A percentile compares a stretch with the other conserved stretches of the same genome.
phyloP scores from a whole-genome alignment of 257 asterid species.

The Vinca minor region DNA sequence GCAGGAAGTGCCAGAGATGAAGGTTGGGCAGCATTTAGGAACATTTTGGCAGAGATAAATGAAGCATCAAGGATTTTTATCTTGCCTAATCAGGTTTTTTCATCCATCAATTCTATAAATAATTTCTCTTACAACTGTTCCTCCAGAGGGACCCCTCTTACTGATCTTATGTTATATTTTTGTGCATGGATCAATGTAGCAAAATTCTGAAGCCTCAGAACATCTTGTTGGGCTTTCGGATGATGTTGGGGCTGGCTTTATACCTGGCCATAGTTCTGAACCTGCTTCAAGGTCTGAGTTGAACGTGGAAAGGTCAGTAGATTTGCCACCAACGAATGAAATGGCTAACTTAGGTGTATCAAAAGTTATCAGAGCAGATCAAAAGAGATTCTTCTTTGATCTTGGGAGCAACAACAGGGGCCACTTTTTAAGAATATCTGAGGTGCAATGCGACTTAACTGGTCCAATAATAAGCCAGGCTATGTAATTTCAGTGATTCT shows the following conservation, averaged over 20 bases:
- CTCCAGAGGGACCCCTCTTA: slow-evolving; percentile 15
- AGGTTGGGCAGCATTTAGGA: slow-evolving; percentile 94
- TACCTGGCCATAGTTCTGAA: slow-evolving; percentile 80
- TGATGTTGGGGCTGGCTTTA: slow-evolving; percentile 97
- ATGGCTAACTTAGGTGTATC: slow-evolving; percentile 56
- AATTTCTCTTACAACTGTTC: slow-evolving; percentile 5
- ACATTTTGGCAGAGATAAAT: slow-evolving; percentile 77
- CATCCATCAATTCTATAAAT: neutral
- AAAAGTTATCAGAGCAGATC: slow-evolving; percentile 91
- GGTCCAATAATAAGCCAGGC: neutral
- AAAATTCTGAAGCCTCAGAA: slow-evolving; percentile 64
- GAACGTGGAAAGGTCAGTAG: slow-evolving; percentile 55
- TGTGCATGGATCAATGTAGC: slow-evolving; percentile 30
- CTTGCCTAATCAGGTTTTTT: slow-evolving; percentile 59
- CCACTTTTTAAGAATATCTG: slow-evolving; percentile 85
- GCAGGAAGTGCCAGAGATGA: slow-evolving; percentile 89
- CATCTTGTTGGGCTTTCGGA: slow-evolving; percentile 83
- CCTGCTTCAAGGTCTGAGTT: slow-evolving; percentile 53
- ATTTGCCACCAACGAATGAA: slow-evolving; percentile 67
- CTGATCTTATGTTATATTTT: slow-evolving; percentile 22
- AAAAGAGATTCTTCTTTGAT: slow-evolving; percentile 93
- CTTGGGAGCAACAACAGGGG: slow-evolving; percentile 96
- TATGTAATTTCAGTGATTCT: neutral
- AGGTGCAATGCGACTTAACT: slow-evolving; percentile 39
- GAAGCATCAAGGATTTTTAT: slow-evolving; percentile 74